Base-by-base conservation (phyloP, 2,329 filamentous ascomycete species). In the Eutypa lata region DNA sequence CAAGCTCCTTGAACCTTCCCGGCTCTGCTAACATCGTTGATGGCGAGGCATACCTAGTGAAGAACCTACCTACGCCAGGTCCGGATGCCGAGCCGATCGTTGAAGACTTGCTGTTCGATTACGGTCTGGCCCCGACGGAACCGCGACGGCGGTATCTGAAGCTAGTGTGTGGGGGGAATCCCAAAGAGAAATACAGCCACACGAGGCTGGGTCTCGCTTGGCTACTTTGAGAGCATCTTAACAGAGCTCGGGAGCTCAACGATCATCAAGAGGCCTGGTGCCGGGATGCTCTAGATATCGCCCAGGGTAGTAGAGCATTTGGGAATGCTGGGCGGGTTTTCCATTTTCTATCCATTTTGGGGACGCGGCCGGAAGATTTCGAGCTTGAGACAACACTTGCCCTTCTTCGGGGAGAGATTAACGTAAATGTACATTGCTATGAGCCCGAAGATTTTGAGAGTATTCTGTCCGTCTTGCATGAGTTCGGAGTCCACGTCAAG, bases 131-230 rank as follows among this genome's bases (percentile, higher is more conserved):
- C 1, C 22, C n/a, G n/a, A n/a, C 54, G 13, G 52, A 56, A 8
- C 62, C 71, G 26, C 65, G 71, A 3, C 61, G 59, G 19, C 57
- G 71, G 28, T 76, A 74, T 56, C 71, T 77, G 65, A 77, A 77
- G 59, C 73, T 76, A 68, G 75, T 74, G 1, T 73, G 73, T 54
- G 75, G 75, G 8, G 75, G 76, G 59, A 77, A 77, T 54, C 73
- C 73, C n/a, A 71, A 68, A 52, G 33, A 53, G 0, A 53, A 66
- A 1, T 74, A 75, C 56, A 61, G 61, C 4, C 70, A 74, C 47
- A 71, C 67, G 3, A 67, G 73, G 22, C 71, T 75, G 62, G 73
- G 71, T 2, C 69, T 71, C 52, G 69, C 71, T 1, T 76, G 66
- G 62, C 60, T 68, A 16, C 64, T 76, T 37, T 64, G 74, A 5